Evolutionary conservation across 805 yeast genomes (phyloP), one percentile per base, ranked within the genome.

Genomic region (Starmerella floricola): DNA sequence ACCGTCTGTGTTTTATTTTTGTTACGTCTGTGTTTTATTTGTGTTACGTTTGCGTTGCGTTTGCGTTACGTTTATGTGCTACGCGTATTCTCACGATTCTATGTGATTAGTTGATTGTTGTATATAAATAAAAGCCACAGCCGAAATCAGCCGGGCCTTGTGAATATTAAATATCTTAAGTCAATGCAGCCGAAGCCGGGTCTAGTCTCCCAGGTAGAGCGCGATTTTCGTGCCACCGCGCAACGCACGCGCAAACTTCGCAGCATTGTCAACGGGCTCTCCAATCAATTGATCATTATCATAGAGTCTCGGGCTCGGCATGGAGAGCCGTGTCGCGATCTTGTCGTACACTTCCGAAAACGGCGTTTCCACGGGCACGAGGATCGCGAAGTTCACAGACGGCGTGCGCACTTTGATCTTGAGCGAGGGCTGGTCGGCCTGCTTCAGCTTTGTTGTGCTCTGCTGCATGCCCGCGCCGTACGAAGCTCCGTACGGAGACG

Each of bases 351-450:
- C 54, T 29, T 53, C 55, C 19, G 34, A 45, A 42, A 57, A 63
- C 12, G 57, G 45, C 11, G 56, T 50, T 26, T 56, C 50, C 3
- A 53, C 43, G 3, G 68, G 65, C 23, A 64, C 60, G 23, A 60
- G 53, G 33, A 64, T 57, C 18, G 68, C 68, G 42, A 64, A 55
- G 18, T 62, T 51, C 45, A 62, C 65, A 33, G 62, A 63, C 20
- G 55, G 51, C 37, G 59, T 51, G 42, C 59, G 62, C 15, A 64
- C 62, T 53, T 64, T 64, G 44, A 64, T 56, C 47, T 64, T 64
- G 46, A 64, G 44, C 26, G 44, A 21, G 8, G 36, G 37, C 27
- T 26, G 45, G 23, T n/a, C n/a, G n/a, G n/a, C n/a, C n/a, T n/a
- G n/a, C n/a, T 34, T 31, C 5, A 24, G 12, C 26, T 29, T 16